Evolutionary conservation across 2,329 filamentous ascomycete genomes (phyloP), one percentile per base, ranked within the genome.

Genomic region (Pyrenophora tritici-repentis): DNA sequence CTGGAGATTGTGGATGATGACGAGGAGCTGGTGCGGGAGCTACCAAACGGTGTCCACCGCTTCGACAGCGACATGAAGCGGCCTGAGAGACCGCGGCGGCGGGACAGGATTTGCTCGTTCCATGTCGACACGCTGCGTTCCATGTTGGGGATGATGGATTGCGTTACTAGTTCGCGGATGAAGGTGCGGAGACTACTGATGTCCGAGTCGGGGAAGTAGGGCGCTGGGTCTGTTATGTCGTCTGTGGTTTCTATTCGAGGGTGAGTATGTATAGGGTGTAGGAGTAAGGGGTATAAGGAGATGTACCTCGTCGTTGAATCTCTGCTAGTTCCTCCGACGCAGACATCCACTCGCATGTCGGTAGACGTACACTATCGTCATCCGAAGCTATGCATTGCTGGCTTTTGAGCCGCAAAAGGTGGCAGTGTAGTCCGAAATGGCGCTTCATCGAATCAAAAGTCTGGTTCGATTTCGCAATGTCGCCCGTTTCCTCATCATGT

Each of bases 381-480:
- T 97, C 94, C 1, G 91, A 92, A 56, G 92, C 86, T 31, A 90
- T 87, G 72, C 91, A 93, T 68, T 91, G 89, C 32, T 86, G 88
- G 65, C 90, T 95, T 62, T 93, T 84, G 42, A 99, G 78, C 57
- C 95, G 82, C 29, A 99, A 79, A 9, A 99, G 80, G 74, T 99
- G 94, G 70, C 94, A 99, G 74, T 99, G 92, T 40, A 97, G 79
- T 1, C 94, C 94, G 58, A 99, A 90, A 75, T 97, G 91, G n/a
- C 94, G 86, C 75, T 97, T 99, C 95, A 99, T 99, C 73, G 97
- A 91, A 63, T 99, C 94, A 73, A 96, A 99, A 22, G 97, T 79
- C 14, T 86, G 84, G 73, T 93, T 93, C 10, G 92, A 96, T 74
- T 91, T 89, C 32, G 85, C 85, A 55, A 97, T 96, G 70, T 99